Evolutionary conservation across 345 rosid species (phyloP).

Genomic region (Populus deltoides): DNA sequence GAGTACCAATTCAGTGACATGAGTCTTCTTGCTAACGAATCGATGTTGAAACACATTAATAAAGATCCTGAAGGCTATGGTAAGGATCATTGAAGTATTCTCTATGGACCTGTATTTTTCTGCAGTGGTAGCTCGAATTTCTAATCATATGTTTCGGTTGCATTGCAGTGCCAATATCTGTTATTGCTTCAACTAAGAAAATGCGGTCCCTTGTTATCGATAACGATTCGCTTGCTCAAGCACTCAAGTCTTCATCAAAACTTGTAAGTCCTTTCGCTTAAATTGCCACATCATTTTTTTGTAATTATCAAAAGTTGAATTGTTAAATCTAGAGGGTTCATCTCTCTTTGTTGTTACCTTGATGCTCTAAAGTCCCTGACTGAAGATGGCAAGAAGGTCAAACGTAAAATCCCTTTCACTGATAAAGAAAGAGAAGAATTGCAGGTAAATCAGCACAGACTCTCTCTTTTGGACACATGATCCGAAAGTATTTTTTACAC

Average conservation of each 20-base stretch:
- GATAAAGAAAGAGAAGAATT: conserved; percentile 79
- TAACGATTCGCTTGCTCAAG: conserved; percentile 60
- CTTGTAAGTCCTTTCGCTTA: conserved; percentile 52
- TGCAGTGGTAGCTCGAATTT: not conserved
- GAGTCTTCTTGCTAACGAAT: conserved; percentile 89
- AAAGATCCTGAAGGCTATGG: conserved; percentile 94
- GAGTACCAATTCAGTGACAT: conserved; percentile 89
- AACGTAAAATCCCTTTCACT: conserved; percentile 65
- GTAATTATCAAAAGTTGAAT: not conserved
- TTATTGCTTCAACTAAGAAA: conserved; percentile 77
- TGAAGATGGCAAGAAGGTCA: conserved; percentile 75
- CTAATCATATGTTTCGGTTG: not conserved
- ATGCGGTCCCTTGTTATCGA: conserved; percentile 67
- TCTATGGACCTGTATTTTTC: not conserved
- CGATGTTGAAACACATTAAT: conserved; percentile 67
- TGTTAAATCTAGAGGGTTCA: not conserved
- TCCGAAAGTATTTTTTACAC: not conserved
- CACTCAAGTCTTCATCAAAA: conserved; percentile 74
- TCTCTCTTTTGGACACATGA: not conserved
- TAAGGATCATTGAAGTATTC: conserved; percentile 32
- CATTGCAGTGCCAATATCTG: conserved; percentile 60
- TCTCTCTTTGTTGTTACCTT: not conserved
- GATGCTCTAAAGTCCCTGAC: conserved; percentile 52
- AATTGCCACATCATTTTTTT: not conserved
- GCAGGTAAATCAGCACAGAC: conserved; percentile 41